These are phyloP conservation scores for Gastrolobium villosum DNA, from an alignment of 306 rosid genomes.

Conservation along the genomic window DNA sequence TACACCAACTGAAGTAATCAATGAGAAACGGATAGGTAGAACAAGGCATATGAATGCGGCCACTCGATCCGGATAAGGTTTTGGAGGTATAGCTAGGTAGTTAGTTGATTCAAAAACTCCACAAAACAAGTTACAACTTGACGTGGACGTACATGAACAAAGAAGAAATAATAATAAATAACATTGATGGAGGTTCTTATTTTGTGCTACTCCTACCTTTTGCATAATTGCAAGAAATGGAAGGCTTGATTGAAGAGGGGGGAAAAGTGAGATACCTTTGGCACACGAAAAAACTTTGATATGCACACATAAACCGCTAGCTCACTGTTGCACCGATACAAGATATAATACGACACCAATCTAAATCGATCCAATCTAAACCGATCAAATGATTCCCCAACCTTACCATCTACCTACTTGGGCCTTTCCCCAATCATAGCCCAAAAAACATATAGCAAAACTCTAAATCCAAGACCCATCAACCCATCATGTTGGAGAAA, in stretches of 20 bases:
- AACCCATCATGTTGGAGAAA: no score
- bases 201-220: slow-evolving; percentile 46
- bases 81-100: slow-evolving; percentile 16
- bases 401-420: no score
- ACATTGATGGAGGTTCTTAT: slow-evolving; percentile 11
- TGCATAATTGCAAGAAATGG: slow-evolving; percentile 43
- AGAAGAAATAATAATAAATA: slow-evolving; percentile 39
- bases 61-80: neutral
- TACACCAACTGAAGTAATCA: slow-evolving; percentile 41
- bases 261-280: neutral
- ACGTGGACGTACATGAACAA: slow-evolving; percentile 3
- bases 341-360: no score
- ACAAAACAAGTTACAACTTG: neutral
- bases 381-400: no score
- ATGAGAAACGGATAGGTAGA: slow-evolving; percentile 41
- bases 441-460: no score
- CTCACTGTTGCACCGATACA: neutral
- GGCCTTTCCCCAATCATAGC: no score
- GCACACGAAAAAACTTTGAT: slow-evolving; percentile 47
- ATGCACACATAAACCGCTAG: slow-evolving; percentile 36
- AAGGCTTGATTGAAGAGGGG: neutral
- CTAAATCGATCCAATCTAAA: no score
- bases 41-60: slow-evolving; percentile 23
- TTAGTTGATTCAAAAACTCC: neutral
- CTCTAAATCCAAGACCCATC: no score